Evolutionary conservation across 306 rosid species (phyloP), one percentile per base, ranked within the genome.

Genomic region (Calophaca sinica): DNA sequence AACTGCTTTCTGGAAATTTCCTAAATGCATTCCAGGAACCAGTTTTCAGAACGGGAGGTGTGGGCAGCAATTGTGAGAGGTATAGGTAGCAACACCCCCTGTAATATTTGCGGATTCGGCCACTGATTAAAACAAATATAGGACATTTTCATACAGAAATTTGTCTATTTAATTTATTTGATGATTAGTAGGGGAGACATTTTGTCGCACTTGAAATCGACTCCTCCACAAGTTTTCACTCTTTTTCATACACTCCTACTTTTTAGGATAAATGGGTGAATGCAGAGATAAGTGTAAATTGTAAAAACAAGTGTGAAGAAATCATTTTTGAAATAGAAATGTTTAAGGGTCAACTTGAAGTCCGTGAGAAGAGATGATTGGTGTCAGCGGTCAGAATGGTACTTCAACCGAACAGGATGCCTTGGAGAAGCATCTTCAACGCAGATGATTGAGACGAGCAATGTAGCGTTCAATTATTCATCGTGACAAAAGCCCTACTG

Each of bases 331-430:
- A 36, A 60, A 67, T 58, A 50, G 48, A 78, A n/a, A 14, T 10
- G 42, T 63, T 54, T 68, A 72, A 72, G 77, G 65, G 76, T 78
- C 71, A 77, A 68, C 54, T 46, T 45, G 44, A 46, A 67, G 53
- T 58, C 75, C 48, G 48, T 42, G 42, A 60, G 38, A 41, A 70
- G 12, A 69, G 44, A 31, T 6, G 38, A 62, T 51, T 71, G 77
- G 12, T 42, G 77, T 62, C 32, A 39, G 72, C 41, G 20, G 82
- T 78, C 72, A 78, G 49, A 62, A 62, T 46, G 59, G 74, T 52
- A 62, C 71, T 49, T 51, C 31, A 9, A 31, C 60, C 51, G 42
- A 50, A 77, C 41, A 67, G 55, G 41, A 11, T 54, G 42, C 15
- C 33, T 50, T 38, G 36, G 42, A 62, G 63, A 74, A 20, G 70